Base-by-base conservation (phyloP, 2,329 filamentous ascomycete species). In the Colletotrichum chrysophilum region DNA sequence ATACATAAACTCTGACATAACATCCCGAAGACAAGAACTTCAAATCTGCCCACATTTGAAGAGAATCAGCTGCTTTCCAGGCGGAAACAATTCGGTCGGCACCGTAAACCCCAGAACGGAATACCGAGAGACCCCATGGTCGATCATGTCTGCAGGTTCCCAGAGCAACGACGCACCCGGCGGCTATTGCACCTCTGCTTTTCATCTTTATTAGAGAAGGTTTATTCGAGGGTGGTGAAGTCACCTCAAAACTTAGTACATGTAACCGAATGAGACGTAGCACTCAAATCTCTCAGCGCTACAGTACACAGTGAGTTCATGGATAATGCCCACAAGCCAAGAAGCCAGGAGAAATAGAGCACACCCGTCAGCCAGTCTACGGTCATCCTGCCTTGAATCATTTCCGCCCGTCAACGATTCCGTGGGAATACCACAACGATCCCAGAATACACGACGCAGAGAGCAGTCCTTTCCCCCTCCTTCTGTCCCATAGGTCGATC, bases 201-300 rank as follows among this genome's bases (percentile, higher is more conserved):
- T 43, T 7, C 16, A 16, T n/a, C 7, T 18, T 43, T 10, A 0
- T n/a, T 5, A 43, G 16, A 1, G 5, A n/a, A 2, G 0, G 36
- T 10, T 43, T 2, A 43, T 43, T 43, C 36, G 7, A 43, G 36
- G 36, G 36, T 4, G 9, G 18, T 3, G 16, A 43, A 2, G 7
- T 16, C 4, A 38, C 7, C 34, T 36, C 3, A 14, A 36, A 16
- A 16, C 36, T 18, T 4, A 1, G 1, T 38, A 10, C 4, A 10
- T 43, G 4, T 38, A 18, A 18, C 6, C 12, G 36, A 38, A 38
- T 7, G 4, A 38, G 4, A 18, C 5, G 4, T 38, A 0, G 8
- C 16, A 18, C 36, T 18, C 16, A 38, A 8, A 38, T 4, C 16
- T 38, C 16, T 38, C 7, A 38, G 2, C 4, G 36, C 4, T 38